Evolutionary conservation across 331 rosid genomes (phyloP).

Genomic region (Malus hybrid): DNA sequence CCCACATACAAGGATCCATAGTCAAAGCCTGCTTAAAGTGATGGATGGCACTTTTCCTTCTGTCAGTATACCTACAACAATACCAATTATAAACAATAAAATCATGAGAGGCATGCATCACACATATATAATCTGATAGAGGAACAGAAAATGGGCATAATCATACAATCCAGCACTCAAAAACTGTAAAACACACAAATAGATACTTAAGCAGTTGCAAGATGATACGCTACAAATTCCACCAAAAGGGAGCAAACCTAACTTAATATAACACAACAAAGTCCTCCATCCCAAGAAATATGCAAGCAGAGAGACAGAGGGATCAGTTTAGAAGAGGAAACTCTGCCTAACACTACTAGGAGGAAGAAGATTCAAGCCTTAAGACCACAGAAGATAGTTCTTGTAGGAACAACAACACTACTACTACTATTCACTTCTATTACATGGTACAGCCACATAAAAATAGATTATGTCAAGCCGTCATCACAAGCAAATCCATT

Average conservation of each 20-base stretch:
- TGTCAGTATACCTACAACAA: slow-evolving; percentile 80
- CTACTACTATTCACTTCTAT: not conserved
- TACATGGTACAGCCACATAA: not conserved
- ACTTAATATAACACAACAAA: not conserved
- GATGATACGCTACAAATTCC: not conserved
- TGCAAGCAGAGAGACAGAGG: not conserved
- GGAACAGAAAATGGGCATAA: not conserved
- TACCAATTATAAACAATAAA: slow-evolving; percentile 9
- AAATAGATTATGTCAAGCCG: not conserved
- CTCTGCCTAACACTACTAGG: not conserved
- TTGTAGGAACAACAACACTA: not conserved
- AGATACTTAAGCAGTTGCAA: not conserved
- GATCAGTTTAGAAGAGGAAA: not conserved
- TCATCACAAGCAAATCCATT: not conserved
- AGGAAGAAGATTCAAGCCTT: not conserved
- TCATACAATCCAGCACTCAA: not conserved
- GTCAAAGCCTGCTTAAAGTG: slow-evolving; percentile 86
- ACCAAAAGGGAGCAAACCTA: not conserved
- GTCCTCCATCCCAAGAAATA: not conserved
- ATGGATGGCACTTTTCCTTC: slow-evolving; percentile 73
- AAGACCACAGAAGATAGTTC: not conserved
- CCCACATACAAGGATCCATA: slow-evolving; percentile 89
- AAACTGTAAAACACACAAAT: not conserved
- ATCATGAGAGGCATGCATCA: not conserved
- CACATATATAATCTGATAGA: no score